A percentile compares a stretch with the other conserved stretches of the same genome.
Conservation (phyloP, 2,329 filamentous ascomycete species). For the Alternaria brassicicola region DNA sequence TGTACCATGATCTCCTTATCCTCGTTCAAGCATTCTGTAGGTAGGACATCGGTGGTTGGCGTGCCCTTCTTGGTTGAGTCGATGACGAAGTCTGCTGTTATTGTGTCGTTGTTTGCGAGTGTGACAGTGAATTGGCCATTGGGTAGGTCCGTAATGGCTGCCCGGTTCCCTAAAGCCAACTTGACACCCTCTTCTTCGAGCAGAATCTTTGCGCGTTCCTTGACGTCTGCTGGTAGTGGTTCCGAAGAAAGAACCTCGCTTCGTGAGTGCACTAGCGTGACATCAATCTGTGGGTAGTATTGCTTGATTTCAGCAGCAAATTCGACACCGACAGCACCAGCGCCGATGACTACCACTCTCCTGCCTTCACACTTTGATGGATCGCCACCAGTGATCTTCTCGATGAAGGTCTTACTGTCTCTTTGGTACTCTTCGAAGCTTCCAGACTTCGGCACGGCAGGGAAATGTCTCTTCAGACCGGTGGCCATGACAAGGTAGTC, state of each 20-base stretch:
- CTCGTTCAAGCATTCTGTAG: conserved; percentile 62
- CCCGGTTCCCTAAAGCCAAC: conserved; percentile 66
- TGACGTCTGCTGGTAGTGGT: conserved; percentile 71
- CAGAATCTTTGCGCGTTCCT: conserved; percentile 64
- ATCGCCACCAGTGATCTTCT: conserved; percentile 46
- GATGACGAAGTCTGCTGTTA: conserved; percentile 69
- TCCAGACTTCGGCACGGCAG: conserved; percentile 72
- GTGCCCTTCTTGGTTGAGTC: conserved; percentile 69
- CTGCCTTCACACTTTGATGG: conserved; percentile 33
- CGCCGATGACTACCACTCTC: conserved; percentile 75
- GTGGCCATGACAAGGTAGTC: conserved; percentile 78
- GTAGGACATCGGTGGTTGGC: conserved; percentile 69
- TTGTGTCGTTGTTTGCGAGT: conserved; percentile 50
- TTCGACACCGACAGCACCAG: conserved; percentile 79
- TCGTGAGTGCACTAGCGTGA: conserved; percentile 78
- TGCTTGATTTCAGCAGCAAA: conserved; percentile 80
- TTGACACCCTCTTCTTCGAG: conserved; percentile 69
- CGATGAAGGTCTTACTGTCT: conserved; percentile 67
- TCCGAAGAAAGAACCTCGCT: conserved; percentile 74
- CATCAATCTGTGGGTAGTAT: conserved; percentile 65
- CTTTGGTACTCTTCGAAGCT: conserved; percentile 66
- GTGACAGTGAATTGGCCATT: conserved; percentile 51
- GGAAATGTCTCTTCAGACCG: conserved; percentile 72
- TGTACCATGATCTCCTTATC: conserved; percentile 70
- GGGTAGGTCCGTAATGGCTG: conserved; percentile 51